Conservation (phyloP, 331 rosid species). For the Spiraea crenata region DNA sequence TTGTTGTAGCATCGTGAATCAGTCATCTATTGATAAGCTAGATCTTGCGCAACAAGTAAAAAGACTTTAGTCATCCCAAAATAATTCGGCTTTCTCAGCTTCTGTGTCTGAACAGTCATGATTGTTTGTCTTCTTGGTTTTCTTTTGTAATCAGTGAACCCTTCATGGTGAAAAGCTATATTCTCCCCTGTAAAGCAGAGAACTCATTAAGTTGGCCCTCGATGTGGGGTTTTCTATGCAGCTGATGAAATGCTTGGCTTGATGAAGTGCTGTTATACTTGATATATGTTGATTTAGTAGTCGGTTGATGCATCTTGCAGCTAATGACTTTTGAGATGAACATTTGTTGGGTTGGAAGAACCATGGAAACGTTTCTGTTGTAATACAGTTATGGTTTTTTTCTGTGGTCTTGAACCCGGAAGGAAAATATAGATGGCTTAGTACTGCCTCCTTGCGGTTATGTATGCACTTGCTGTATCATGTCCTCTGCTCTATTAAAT, state of each 20-base stretch:
- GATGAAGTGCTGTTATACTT: slow-evolving; percentile 22
- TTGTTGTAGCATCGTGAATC: neutral
- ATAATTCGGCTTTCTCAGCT: slow-evolving; percentile 15
- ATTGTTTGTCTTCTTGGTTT: slow-evolving; percentile 17
- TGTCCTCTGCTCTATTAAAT: slow-evolving; percentile 7
- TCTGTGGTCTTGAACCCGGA: slow-evolving; percentile 8
- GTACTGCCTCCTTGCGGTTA: slow-evolving; percentile 12
- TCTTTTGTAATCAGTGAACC: slow-evolving; percentile 18
- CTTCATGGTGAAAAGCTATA: slow-evolving; percentile 12
- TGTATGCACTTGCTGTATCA: slow-evolving; percentile 14
- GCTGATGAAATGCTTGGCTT: neutral
- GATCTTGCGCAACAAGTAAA: slow-evolving; percentile 19
- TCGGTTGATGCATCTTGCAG: slow-evolving; percentile 23
- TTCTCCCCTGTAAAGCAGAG: slow-evolving; percentile 25
- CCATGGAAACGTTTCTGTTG: slow-evolving; percentile 17
- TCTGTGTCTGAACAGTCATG: too few species aligned
- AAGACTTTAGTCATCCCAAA: slow-evolving; percentile 16
- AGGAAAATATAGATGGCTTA: slow-evolving; percentile 4
- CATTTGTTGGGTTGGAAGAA: slow-evolving; percentile 14
- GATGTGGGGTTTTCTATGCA: slow-evolving; percentile 9
- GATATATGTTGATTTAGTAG: slow-evolving; percentile 17
- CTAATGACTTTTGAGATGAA: slow-evolving; percentile 28
- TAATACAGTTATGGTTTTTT: slow-evolving; percentile 12
- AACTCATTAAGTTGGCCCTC: slow-evolving; percentile 12
- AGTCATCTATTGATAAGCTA: slow-evolving; percentile 14